Evolutionary conservation across 345 rosid species (phyloP).

Genomic region (Eucalyptus pumila): DNA sequence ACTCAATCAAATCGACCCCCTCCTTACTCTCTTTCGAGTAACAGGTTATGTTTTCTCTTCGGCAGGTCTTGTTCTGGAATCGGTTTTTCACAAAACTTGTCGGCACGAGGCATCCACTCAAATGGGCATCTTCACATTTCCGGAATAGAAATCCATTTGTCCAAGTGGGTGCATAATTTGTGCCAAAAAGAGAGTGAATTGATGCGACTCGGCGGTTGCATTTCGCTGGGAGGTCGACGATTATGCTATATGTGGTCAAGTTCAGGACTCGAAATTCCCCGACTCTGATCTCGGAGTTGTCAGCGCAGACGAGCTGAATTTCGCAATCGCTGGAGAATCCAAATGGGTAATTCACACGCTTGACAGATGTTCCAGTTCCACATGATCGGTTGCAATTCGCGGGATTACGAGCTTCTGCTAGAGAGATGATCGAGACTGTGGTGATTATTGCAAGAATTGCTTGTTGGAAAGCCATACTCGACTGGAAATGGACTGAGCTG

Average conservation of each 20-base stretch:
- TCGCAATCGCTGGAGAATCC: conserved; percentile 44
- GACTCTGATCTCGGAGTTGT: neutral
- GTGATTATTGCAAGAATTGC: neutral
- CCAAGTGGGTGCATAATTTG: conserved; percentile 20
- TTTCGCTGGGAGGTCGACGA: conserved; percentile 20
- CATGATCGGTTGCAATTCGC: conserved; percentile 30
- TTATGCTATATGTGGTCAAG: conserved; percentile 30
- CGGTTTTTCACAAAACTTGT: neutral
- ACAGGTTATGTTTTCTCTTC: conserved; percentile 24
- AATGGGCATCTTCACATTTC: conserved; percentile 1
- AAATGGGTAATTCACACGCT: conserved; percentile 44
- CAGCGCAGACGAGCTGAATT: conserved; percentile 28
- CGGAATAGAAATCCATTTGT: conserved; percentile 44
- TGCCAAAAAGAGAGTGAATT: conserved; percentile 14
- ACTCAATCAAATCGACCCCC: conserved; percentile 4
- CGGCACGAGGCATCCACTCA: conserved; percentile 19
- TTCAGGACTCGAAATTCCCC: conserved; percentile 33
- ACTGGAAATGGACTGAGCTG: neutral
- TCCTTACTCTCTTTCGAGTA: neutral
- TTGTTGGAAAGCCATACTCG: conserved; percentile 3
- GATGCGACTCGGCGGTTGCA: conserved; percentile 25
- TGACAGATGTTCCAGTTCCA: conserved; percentile 3
- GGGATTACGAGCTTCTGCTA: neutral
- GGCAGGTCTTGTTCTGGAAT: conserved; percentile 2
- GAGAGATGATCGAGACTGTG: neutral